phyloP scores from a whole-genome alignment of 2,329 filamentous ascomycete genomes.

The Pleoardoris graminearum region DNA sequence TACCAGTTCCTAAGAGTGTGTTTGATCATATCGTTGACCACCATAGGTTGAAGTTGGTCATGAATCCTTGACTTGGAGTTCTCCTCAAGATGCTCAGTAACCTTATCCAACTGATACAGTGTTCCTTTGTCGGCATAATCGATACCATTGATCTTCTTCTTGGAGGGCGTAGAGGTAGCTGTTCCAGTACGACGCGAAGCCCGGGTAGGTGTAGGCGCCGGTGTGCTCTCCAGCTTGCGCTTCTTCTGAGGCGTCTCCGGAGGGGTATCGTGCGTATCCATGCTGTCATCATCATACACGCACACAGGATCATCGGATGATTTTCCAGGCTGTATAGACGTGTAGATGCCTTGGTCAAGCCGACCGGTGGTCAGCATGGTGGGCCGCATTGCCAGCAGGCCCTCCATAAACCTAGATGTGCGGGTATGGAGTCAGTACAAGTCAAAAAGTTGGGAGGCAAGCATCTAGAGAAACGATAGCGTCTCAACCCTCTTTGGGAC shows the following conservation, averaged over 20 bases:
- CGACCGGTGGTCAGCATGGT: conserved; percentile 16
- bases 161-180: background rate
- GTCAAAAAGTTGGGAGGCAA: background rate
- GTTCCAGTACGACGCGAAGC: conserved; percentile 1
- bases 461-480: too few relatives aligned
- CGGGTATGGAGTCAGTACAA: background rate
- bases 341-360: conserved; percentile 20
- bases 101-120: conserved; percentile 35
- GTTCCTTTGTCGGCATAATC: conserved; percentile 12
- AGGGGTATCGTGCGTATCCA: background rate
- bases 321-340: conserved; percentile 10
- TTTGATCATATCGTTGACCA: conserved; percentile 37
- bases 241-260: conserved; percentile 37
- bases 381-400: conserved; percentile 34
- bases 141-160: background rate
- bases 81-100: conserved; percentile 28
- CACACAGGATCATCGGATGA: conserved; percentile 21
- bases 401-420: conserved; percentile 53
- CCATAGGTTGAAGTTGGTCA: conserved; percentile 41
- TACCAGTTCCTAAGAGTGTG: conserved; percentile 32
- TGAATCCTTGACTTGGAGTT: conserved; percentile 37
- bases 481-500: background rate
- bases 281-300: conserved; percentile 18
- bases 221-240: conserved; percentile 24
- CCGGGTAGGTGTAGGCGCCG: conserved; percentile 4